A percentile compares a stretch with the other conserved stretches of the same genome.
These are phyloP conservation scores for Leptographium flavum DNA, from an alignment of 2,329 filamentous ascomycete genomes.

Conservation along the genomic window DNA sequence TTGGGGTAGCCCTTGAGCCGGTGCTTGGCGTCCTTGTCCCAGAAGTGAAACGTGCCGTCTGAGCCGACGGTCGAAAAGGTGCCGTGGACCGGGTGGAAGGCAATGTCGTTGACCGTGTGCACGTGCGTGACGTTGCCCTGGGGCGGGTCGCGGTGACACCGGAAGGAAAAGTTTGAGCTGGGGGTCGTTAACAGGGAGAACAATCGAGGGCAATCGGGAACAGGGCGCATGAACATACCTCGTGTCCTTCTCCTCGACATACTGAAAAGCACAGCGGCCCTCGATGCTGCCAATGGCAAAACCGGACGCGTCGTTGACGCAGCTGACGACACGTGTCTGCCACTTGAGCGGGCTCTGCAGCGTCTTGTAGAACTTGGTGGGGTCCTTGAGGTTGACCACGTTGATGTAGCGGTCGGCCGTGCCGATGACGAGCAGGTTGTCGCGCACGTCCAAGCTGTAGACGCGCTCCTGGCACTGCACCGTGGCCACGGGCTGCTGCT, in stretches of 20 bases:
- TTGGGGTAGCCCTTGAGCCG: conserved; percentile 77
- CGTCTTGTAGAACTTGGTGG: conserved; percentile 87
- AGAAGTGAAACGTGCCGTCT: conserved; percentile 94
- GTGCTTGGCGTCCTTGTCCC: conserved; percentile 87
- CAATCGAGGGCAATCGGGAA: not conserved
- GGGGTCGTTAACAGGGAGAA: conserved; percentile 3
- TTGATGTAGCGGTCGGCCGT: conserved; percentile 96
- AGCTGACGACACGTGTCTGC: conserved; percentile 92
- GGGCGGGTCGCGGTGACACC: conserved; percentile 82
- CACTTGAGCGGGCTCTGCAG: conserved; percentile 93
- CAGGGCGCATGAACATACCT: conserved; percentile 32
- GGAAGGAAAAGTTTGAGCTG: conserved; percentile 94
- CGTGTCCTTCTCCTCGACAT: conserved; percentile 90
- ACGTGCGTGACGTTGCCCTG: conserved; percentile 71
- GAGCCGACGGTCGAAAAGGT: conserved; percentile 96
- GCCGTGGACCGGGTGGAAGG: conserved; percentile 89
- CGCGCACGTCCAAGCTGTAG: conserved; percentile 84
- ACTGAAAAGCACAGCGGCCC: conserved; percentile 93
- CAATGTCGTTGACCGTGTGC: conserved; percentile 92
- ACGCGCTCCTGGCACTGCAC: conserved; percentile 61
- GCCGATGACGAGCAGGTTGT: conserved; percentile 78
- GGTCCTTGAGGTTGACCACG: conserved; percentile 79
- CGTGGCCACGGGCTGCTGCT: conserved; percentile 47
- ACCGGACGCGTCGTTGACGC: conserved; percentile 80
- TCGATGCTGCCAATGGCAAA: conserved; percentile 96